A percentile compares a stretch with the other conserved stretches of the same genome.
Conservation (phyloP, 2,329 filamentous ascomycete genomes). For the Purpureocillium takamizusanense region DNA sequence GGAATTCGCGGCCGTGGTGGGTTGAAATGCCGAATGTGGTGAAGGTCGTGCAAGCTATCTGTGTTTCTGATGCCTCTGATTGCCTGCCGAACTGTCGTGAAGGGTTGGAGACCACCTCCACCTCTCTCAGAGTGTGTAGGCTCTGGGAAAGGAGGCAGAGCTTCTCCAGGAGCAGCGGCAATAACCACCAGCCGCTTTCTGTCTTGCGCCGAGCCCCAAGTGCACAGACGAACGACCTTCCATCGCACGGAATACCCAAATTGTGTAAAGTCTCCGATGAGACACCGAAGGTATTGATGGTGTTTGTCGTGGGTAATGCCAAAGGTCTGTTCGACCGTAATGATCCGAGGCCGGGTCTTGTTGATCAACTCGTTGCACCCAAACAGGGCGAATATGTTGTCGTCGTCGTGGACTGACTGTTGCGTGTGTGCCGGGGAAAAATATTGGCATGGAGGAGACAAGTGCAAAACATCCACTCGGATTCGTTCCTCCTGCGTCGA, state of each 20-base stretch:
- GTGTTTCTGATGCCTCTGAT: constrained; percentile 22
- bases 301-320: constrained; percentile 51
- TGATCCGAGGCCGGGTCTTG: constrained; percentile 52
- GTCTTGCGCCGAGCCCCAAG: constrained; percentile 41
- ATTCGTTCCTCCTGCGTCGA: constrained; percentile 16
- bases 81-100: constrained; percentile 34
- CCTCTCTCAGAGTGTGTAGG: constrained; percentile 46
- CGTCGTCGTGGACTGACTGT: constrained; percentile 59
- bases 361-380: constrained; percentile 46
- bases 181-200: constrained; percentile 47
- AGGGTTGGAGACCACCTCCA: constrained; percentile 23
- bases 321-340: constrained; percentile 73
- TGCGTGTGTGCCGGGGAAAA: constrained; percentile 66
- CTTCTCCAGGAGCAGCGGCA: constrained; percentile 59
- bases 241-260: constrained; percentile 63
- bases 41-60: constrained; percentile 31
- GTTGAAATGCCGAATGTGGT: constrained; percentile 14
- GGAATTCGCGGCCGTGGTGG: constrained; percentile 31
- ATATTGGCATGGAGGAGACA: constrained; percentile 70
- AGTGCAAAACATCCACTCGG: constrained; percentile 59
- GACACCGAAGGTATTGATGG: constrained; percentile 42
- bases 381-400: constrained; percentile 54
- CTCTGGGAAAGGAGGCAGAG: constrained; percentile 54
- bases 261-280: constrained; percentile 56
- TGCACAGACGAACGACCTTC: constrained; percentile 45